phyloP scores from a whole-genome alignment of 139 green algal genomes.

The Astrephomene gubernaculifera region DNA sequence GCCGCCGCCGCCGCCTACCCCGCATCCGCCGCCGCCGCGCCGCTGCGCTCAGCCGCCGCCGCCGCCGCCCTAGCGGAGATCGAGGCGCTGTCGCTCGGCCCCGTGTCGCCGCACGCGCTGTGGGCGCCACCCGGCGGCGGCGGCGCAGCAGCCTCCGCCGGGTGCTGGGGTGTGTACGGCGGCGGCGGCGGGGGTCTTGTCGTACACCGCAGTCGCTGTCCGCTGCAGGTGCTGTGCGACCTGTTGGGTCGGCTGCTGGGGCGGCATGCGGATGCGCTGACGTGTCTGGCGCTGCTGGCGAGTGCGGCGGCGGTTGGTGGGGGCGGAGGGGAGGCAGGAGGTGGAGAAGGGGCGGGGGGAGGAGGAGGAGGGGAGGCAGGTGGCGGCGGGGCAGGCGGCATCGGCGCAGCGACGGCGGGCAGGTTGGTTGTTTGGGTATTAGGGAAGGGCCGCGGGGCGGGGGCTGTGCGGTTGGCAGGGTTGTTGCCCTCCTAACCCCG shows the following conservation, averaged over 20 bases:
- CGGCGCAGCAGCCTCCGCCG: too few relatives aligned
- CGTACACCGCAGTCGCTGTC: background rate
- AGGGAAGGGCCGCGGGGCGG: too few relatives aligned
- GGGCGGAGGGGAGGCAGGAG: too few relatives aligned
- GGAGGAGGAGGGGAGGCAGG: background rate
- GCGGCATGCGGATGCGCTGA: background rate
- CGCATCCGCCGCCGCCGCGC: background rate
- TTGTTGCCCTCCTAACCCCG: too few relatives aligned
- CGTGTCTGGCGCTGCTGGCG: conserved; percentile 3
- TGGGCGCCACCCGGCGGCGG: background rate
- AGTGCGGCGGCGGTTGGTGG: background rate
- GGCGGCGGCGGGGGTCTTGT: background rate
- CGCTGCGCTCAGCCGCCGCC: background rate
- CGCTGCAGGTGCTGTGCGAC: conserved; percentile 20
- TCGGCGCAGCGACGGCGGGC: background rate
- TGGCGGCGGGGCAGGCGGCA: background rate
- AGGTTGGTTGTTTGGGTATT: too few relatives aligned
- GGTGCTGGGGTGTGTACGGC: too few relatives aligned
- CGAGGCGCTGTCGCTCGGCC: background rate
- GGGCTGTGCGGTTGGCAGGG: background rate
- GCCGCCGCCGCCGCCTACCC: background rate
- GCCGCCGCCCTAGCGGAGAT: background rate
- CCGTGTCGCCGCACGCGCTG: background rate
- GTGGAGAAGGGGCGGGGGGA: background rate
- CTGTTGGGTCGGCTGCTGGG: conserved; percentile 6